Percentiles rank a stretch among this genome's conserved stretches.
Evolutionary conservation across 768 basidiomycete species (phyloP).

Genomic region (Cystofilobasidium capitatum): DNA sequence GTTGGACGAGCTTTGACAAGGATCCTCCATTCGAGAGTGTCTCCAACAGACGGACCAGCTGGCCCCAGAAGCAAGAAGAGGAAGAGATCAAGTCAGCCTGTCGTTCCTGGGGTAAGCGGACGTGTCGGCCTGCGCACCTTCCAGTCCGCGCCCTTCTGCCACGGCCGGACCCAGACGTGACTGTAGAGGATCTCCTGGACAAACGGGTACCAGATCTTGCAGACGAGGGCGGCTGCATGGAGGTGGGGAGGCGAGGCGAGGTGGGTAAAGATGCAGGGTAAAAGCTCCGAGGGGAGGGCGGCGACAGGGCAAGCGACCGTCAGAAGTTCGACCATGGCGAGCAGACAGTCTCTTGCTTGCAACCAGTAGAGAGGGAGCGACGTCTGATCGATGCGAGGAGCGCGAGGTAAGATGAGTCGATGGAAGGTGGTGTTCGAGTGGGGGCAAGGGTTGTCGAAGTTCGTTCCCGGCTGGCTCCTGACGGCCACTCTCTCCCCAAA

Average conservation of each 20-base stretch:
- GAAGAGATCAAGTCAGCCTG: not conserved
- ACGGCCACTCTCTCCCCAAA: too few relatives aligned
- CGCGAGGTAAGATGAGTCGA: too few relatives aligned
- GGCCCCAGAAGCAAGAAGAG: not conserved
- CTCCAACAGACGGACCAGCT: constrained; percentile 15
- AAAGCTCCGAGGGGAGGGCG: not conserved
- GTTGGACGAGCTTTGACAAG: not conserved
- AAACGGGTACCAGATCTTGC: not conserved
- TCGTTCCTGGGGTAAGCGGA: not conserved
- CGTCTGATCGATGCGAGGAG: too few relatives aligned
- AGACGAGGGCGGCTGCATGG: constrained; percentile 3
- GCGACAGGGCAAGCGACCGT: not conserved
- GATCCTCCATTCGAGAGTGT: not conserved
- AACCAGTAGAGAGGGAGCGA: too few relatives aligned
- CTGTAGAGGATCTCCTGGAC: constrained; percentile 10
- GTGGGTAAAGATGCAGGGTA: constrained; percentile 5
- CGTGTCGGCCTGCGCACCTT: constrained; percentile 3
- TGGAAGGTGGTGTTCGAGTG: too few relatives aligned
- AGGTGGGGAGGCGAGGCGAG: constrained; percentile 4
- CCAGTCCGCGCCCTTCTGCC: constrained; percentile 15
- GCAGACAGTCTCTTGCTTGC: too few relatives aligned
- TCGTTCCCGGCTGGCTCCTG: too few relatives aligned
- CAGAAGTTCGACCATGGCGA: too few relatives aligned
- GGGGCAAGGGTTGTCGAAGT: too few relatives aligned
- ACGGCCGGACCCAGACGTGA: constrained; percentile 18